Evolutionary conservation across 2,329 filamentous ascomycete genomes (phyloP), one percentile per base, ranked within the genome.

Genomic region (Ophiocordyceps sinensis): DNA sequence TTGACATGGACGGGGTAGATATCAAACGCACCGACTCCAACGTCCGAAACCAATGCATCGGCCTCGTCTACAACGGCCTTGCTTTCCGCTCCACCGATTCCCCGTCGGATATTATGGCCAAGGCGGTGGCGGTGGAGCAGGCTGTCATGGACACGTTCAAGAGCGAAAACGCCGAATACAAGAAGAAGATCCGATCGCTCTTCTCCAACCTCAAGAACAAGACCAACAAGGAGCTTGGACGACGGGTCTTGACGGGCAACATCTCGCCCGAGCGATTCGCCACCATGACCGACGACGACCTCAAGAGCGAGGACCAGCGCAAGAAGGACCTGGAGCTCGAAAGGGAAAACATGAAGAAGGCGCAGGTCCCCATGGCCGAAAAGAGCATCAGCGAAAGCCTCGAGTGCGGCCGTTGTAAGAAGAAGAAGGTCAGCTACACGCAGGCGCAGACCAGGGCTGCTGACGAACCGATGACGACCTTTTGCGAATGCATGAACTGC

Each of bases 131-230:
- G 58, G 78, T 95, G 35, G 91, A 98, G 67, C 61, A 73, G 31
- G 85, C 87, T 8, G 84, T 84, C 6, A 88, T 72, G 63, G 71
- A 70, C 43, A 65, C 72, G 28, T 82, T 79, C 59, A 79, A 81
- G 43, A 78, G 80, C 41, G 81, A 87, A 53, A 80, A 71, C 14
- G 64, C 77, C 37, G 75, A 80, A 39, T 98, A 98, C 71, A 82
- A 82, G 57, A 73, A 71, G 49, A 95, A 95, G 70, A 82, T 96
- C 53, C 83, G 89, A 50, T 93, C 86, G 17, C 77, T 98, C 19
- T 96, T 86, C 65, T 79, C 88, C 59, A 96, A 96, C 57, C 76
- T 98, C 51, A 96, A 95, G 70, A 86, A 85, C 67, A 88, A 85
- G 64, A 82, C 79, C 47, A 96, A 96, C 64, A 71, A 75, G 31